A percentile compares a stretch with the other conserved stretches of the same genome.
Conservation (phyloP, 106 monocot genomes). For the Allium fistulosum region DNA sequence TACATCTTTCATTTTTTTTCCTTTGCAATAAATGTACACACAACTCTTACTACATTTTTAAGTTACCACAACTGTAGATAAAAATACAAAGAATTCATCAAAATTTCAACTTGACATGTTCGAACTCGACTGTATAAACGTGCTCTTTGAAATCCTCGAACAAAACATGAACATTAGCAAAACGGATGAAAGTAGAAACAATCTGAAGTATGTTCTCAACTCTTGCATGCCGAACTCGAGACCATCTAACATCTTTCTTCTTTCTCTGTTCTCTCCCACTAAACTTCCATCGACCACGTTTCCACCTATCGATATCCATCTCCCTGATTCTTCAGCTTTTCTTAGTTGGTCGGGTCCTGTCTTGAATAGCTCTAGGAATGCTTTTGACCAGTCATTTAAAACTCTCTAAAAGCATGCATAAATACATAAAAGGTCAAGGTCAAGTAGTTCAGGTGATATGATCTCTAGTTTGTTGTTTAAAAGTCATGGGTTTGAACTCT, state of each 20-base stretch:
- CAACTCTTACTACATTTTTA: no score
- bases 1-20: no score
- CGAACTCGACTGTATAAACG: slow-evolving; percentile 23
- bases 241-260: slow-evolving; percentile 32
- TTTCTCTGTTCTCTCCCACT: slow-evolving; percentile 5
- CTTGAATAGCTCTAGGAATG: slow-evolving; percentile 64
- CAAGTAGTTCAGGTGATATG: no score
- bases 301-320: slow-evolving; percentile 24
- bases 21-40: no score
- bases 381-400: slow-evolving; percentile 57
- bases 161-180: slow-evolving; percentile 96
- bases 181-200: slow-evolving; percentile 78
- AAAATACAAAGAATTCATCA: background rate
- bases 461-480: background rate
- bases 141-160: slow-evolving; percentile 82
- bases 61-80: no score
- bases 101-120: slow-evolving; percentile 13
- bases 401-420: slow-evolving; percentile 40
- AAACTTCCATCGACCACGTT: slow-evolving; percentile 12
- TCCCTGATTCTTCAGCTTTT: slow-evolving; percentile 5
- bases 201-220: slow-evolving; percentile 77
- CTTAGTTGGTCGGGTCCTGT: slow-evolving; percentile 25
- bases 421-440: no score
- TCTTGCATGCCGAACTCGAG: slow-evolving; percentile 83
- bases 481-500: no score